Evolutionary conservation across 1,284 basidiomycete species (phyloP), one percentile per base, ranked within the genome.

Genomic region (Malassezia brasiliensis): DNA sequence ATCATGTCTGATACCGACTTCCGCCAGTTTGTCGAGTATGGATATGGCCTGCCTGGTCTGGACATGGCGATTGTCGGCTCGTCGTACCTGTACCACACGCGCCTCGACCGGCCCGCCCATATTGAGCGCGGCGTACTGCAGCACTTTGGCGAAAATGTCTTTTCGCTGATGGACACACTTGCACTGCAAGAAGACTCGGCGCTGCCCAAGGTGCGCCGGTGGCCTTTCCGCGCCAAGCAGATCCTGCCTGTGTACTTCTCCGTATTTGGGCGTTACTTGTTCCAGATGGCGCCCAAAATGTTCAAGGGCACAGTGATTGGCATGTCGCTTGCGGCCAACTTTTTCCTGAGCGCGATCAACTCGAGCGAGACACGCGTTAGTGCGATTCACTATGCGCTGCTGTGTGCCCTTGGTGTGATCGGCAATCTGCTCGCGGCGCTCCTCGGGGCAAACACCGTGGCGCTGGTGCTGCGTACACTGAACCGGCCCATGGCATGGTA

Each of bases 41-140:
- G 94, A 34, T 60, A 66, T 53, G 56, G 56, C 35, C 63, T 77
- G 32, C 73, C 73, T 3, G 77, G 77, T 2, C 60, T 78, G 22
- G 75, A 94, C 84, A 90, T 96, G 82, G 93, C 93, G 0, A 79
- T 96, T 34, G 85, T 96, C 11, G 88, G 89, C 19, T 89, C 94
- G 75, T 87, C 85, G 61, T 98, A 96, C 74, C 79, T 90, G 56
- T 94, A 93, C 74, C 89, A 93, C 75, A 93, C 88, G 76, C 83
- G 86, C 52, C 86, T 83, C 80, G 89, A 93, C 75, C 68, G 85
- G 2, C 86, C 88, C 5, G 83, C 85, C 62, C 83, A 90, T 66
- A 85, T 93, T 46, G 79, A 89, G 72, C 77, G 82, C 3, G 88
- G 89, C 25, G 85, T 86, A 2, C 56, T 78, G 2, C 78, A 91